Percentiles rank a stretch among this genome's conserved stretches.
Evolutionary conservation across 768 basidiomycete genomes (phyloP).

Genomic region (Mycena galericulata): DNA sequence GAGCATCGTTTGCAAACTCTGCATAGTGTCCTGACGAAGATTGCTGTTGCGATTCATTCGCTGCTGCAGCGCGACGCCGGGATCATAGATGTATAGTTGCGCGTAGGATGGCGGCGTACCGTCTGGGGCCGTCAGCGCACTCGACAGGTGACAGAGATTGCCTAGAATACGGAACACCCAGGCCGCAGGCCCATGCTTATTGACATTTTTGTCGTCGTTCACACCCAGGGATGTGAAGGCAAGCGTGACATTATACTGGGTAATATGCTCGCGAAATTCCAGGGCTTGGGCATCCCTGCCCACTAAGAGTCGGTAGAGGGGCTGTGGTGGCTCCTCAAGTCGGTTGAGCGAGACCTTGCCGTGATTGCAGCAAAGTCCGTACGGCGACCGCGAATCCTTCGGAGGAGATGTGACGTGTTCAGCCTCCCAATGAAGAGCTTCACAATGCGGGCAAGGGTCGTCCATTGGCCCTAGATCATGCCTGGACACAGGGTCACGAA

Average conservation of each 20-base stretch:
- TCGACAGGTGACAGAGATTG: not conserved
- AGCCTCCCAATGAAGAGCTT: slow-evolving; percentile 30
- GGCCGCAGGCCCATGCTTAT: not conserved
- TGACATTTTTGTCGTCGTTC: not conserved
- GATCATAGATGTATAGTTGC: slow-evolving; percentile 10
- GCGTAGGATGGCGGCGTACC: not conserved
- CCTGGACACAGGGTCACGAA: not conserved
- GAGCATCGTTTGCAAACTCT: not conserved
- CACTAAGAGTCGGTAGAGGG: no score
- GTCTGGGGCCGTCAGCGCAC: not conserved
- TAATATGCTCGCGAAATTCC: no score
- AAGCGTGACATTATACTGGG: not conserved
- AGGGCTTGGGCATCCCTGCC: no score
- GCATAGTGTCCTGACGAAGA: slow-evolving; percentile 1
- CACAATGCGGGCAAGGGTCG: slow-evolving; percentile 20
- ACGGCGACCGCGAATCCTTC: slow-evolving; percentile 46
- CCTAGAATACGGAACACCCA: slow-evolving; percentile 8
- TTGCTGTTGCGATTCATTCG: slow-evolving; percentile 5
- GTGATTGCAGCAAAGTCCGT: slow-evolving; percentile 41
- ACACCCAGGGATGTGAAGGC: slow-evolving; percentile 10
- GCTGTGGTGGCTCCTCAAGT: no score
- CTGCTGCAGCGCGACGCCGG: not conserved
- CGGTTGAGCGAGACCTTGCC: no score
- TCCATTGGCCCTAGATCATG: slow-evolving; percentile 18
- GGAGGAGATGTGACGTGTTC: slow-evolving; percentile 16